A percentile compares a stretch with the other conserved stretches of the same genome.
These are phyloP conservation scores for Calycina herbarum DNA, from an alignment of 2,329 filamentous ascomycete genomes.

Conservation along the genomic window DNA sequence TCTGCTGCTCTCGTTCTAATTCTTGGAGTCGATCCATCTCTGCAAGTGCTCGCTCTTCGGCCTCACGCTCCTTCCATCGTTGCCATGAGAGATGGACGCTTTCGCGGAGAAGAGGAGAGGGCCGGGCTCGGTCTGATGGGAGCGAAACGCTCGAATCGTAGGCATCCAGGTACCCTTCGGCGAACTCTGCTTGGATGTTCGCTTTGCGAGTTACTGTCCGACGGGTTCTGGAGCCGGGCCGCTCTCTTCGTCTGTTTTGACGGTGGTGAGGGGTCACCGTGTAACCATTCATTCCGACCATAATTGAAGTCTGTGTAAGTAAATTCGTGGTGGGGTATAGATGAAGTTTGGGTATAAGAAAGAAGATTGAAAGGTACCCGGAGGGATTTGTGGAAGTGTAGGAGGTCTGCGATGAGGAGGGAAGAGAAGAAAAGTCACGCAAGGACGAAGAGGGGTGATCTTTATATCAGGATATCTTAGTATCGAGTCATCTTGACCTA, in stretches of 20 bases:
- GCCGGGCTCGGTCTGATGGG: slow-evolving; percentile 30
- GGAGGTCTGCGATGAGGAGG: slow-evolving; percentile 32
- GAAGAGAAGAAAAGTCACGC: slow-evolving; percentile 17
- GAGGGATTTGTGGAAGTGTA: slow-evolving; percentile 18
- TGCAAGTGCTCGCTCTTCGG: slow-evolving; percentile 26
- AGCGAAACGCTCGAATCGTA: slow-evolving; percentile 29
- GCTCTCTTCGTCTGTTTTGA: slow-evolving; percentile 35
- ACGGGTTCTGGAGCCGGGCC: slow-evolving; percentile 35
- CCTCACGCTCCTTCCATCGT: slow-evolving; percentile 35
- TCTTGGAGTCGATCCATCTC: slow-evolving; percentile 30
- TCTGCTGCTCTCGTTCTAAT: slow-evolving; percentile 31
- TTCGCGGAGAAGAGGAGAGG: slow-evolving; percentile 35
- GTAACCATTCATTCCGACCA: slow-evolving; percentile 28
- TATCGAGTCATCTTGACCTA: slow-evolving; percentile 4
- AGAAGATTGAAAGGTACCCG: slow-evolving; percentile 14
- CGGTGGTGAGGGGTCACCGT: slow-evolving; percentile 31
- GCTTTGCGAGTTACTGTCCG: slow-evolving; percentile 33
- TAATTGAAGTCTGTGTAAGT: slow-evolving; percentile 8
- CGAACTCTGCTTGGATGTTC: slow-evolving; percentile 27
- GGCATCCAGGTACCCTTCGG: slow-evolving; percentile 33
- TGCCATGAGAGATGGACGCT: slow-evolving; percentile 37
- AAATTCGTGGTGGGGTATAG: not conserved
- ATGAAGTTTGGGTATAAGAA: slow-evolving; percentile 5
- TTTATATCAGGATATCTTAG: slow-evolving; percentile 24
- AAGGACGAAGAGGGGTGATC: slow-evolving; percentile 11